Base-by-base conservation (phyloP, 805 yeast species). In the Ogataea haglerorum region DNA sequence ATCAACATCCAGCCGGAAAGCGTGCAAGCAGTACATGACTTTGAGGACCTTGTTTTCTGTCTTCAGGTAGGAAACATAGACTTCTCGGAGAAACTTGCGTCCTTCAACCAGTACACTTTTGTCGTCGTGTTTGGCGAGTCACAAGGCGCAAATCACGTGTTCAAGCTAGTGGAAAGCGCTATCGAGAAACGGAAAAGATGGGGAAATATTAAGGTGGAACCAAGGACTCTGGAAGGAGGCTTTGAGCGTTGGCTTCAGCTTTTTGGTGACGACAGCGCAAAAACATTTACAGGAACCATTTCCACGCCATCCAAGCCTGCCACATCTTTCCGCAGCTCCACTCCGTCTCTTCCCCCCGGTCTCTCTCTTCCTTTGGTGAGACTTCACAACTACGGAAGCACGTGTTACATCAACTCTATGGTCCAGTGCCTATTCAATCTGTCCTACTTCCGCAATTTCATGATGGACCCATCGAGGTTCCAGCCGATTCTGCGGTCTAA, bases 371-470 rank as follows among this genome's bases (percentile, higher is more conserved):
- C 61, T 2, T 26, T 55, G 15, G 56, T 60, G 4, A 41, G 90
- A 0, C 59, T 85, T 37, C 65, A 75, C 45, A 85, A 85, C 54
- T 66, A 75, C 61, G 88, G 89, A 0, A 80, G 81, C 30, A 81
- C 90, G 0, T 85, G 95, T 52, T 85, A 85, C 55, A 78, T 85
- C 42, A 85, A 85, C 54, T 76, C 84, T 55, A 79, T 85, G 67
- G 56, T 85, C 10, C 95, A 85, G 57, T 73, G 87, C 46, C 56
- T 85, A 6, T 81, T 81, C 59, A 83, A 80, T 2, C 58, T 81
- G 0, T 49, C 61, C 0, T 53, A 56, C 17, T 78, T 85, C 50
- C 66, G 80, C 40, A 57, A 64, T 3, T 56, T 82, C 12, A 76
- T 82, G 46, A 45, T 59, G 69, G 43, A 72, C 64, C 44, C 61